Conservation (phyloP, 108 stramenopile species). For the Discostella stelligeroides region DNA sequence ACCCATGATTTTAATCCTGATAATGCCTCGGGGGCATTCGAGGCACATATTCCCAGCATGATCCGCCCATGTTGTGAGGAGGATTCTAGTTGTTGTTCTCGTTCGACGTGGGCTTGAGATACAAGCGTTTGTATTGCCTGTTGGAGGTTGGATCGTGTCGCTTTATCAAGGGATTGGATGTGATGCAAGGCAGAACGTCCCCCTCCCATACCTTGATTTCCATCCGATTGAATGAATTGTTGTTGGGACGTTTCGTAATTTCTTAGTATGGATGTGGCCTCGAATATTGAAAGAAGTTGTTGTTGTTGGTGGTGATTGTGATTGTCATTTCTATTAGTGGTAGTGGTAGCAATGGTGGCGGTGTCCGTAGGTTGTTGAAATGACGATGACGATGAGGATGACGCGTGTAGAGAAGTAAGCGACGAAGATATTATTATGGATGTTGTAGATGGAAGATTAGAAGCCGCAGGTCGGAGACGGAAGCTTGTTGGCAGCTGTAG, state of each 20-base stretch:
- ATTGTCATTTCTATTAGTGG: too few relatives aligned
- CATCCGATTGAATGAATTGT: slow-evolving; percentile 22
- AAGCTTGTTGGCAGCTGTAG: too few relatives aligned
- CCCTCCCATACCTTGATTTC: slow-evolving; percentile 35
- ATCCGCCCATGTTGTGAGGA: slow-evolving; percentile 60
- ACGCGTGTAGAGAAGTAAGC: too few relatives aligned
- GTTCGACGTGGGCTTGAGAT: slow-evolving; percentile 52
- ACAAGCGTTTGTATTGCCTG: slow-evolving; percentile 26
- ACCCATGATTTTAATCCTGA: slow-evolving; percentile 77
- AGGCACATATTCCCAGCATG: slow-evolving; percentile 84
- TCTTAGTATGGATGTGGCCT: slow-evolving; percentile 36
- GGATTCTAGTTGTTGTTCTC: slow-evolving; percentile 11
- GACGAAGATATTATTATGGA: too few relatives aligned
- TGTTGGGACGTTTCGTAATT: slow-evolving; percentile 40
- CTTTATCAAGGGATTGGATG: slow-evolving; percentile 26
- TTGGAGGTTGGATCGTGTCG: slow-evolving; percentile 16
- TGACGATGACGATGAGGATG: too few relatives aligned
- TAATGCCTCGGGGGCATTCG: slow-evolving; percentile 71
- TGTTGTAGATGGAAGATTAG: too few relatives aligned
- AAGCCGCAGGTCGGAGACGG: too few relatives aligned
- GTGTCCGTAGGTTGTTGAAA: too few relatives aligned
- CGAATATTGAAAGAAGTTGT: too few relatives aligned
- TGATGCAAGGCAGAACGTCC: slow-evolving; percentile 42
- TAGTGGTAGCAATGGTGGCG: too few relatives aligned
- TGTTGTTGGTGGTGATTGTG: too few relatives aligned